Evolutionary conservation across 176 grass and related monocot genomes (phyloP).

Genomic region (Oryza coarctata): DNA sequence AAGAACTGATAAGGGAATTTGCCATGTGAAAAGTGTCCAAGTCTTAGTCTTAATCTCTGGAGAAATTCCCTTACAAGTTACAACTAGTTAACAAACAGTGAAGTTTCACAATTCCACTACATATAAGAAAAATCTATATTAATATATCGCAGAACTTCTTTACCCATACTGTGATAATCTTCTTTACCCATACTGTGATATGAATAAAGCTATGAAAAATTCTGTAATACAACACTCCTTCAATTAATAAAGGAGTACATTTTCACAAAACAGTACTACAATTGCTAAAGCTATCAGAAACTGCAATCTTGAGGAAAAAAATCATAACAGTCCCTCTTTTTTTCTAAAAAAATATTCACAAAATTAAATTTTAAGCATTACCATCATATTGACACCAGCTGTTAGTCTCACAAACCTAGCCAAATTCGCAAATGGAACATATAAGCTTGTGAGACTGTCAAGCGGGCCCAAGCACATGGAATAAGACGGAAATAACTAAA

Average conservation of each 20-base stretch:
- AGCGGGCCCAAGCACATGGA: not conserved
- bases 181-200: not conserved
- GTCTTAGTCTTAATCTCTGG: not conserved
- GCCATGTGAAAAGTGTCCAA: slow-evolving; percentile 11
- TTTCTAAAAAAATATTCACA: too few species aligned
- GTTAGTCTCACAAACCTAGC: not conserved
- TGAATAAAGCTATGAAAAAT: not conserved
- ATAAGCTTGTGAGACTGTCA: not conserved
- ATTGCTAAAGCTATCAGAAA: not conserved
- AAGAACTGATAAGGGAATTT: not conserved
- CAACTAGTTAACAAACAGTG: not conserved
- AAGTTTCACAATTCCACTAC: not conserved
- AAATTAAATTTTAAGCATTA: not conserved
- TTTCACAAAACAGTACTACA: not conserved
- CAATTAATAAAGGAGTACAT: not conserved
- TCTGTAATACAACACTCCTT: not conserved
- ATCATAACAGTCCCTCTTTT: not conserved
- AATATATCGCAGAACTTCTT: not conserved
- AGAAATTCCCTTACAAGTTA: not conserved
- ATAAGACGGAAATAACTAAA: not conserved
- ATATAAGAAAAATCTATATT: not conserved
- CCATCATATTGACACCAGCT: not conserved
- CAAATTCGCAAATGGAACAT: not conserved
- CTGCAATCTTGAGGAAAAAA: not conserved
- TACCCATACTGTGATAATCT: not conserved